Evolutionary conservation across 208 protist genomes (phyloP).

Genomic region (Crithidia bombi): DNA sequence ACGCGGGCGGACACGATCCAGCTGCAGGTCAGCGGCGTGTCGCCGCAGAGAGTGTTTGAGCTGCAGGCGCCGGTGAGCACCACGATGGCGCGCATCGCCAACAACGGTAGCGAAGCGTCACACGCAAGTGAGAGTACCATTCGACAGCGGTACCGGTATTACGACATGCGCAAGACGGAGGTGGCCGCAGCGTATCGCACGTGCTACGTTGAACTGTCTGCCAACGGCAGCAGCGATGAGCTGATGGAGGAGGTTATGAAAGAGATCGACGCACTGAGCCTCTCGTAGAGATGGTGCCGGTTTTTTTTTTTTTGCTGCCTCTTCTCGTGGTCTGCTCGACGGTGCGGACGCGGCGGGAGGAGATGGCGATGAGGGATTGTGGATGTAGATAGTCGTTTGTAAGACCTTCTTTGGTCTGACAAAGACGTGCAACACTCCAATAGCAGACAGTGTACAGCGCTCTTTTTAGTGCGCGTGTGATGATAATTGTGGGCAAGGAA

Average conservation of each 20-base stretch:
- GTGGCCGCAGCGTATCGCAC: slow-evolving; percentile 21
- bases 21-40: slow-evolving; percentile 70
- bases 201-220: slow-evolving; percentile 18
- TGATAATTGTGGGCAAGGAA: no score
- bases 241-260: slow-evolving; percentile 1
- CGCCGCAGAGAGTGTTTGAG: slow-evolving; percentile 71
- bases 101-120: background rate
- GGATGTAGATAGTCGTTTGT: no score
- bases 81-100: slow-evolving; percentile 34
- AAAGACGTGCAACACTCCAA: no score
- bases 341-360: no score
- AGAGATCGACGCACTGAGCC: slow-evolving; percentile 16
- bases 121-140: slow-evolving; percentile 3
- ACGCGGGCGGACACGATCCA: slow-evolving; percentile 77
- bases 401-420: no score
- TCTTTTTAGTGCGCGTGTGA: no score
- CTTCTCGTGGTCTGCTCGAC: background rate
- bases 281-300: background rate
- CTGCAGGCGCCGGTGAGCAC: slow-evolving; percentile 56
- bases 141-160: slow-evolving; percentile 14
- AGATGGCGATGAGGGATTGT: no score
- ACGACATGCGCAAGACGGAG: slow-evolving; percentile 28
- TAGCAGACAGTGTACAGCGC: no score
- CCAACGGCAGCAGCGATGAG: background rate
- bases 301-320: background rate